Conservation (phyloP, 768 basidiomycete genomes). For the Chalciporus pseudorubinellus region DNA sequence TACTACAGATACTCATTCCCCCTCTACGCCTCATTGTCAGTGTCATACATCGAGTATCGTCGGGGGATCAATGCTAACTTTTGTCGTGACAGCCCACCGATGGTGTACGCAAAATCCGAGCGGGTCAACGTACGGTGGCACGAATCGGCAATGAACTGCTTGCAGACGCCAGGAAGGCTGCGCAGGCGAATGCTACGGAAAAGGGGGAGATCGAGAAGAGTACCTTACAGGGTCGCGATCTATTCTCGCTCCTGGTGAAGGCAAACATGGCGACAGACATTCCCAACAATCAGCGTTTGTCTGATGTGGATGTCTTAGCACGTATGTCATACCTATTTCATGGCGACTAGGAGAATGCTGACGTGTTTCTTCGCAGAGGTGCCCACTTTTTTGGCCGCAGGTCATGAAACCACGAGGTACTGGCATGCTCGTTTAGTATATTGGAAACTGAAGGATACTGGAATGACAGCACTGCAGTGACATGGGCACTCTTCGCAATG, state of each 20-base stretch:
- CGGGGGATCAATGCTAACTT: not conserved
- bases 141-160: slow-evolving; percentile 52
- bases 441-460: too few relatives aligned
- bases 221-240: slow-evolving; percentile 42
- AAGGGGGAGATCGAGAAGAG: slow-evolving; percentile 34
- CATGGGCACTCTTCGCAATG: slow-evolving; percentile 60
- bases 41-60: not conserved
- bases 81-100: slow-evolving; percentile 20
- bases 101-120: slow-evolving; percentile 13
- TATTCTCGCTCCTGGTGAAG: slow-evolving; percentile 56
- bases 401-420: slow-evolving; percentile 57
- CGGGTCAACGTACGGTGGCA: slow-evolving; percentile 41
- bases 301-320: slow-evolving; percentile 59
- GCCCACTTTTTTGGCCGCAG: slow-evolving; percentile 58
- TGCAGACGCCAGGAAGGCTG: slow-evolving; percentile 46
- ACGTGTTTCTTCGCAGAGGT: slow-evolving; percentile 42
- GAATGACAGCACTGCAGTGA: too few relatives aligned
- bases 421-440: too few relatives aligned
- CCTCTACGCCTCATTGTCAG: slow-evolving; percentile 35
- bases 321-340: slow-evolving; percentile 31
- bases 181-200: slow-evolving; percentile 21
- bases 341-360: too few relatives aligned
- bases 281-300: slow-evolving; percentile 51
- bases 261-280: slow-evolving; percentile 66
- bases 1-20: slow-evolving; percentile 38